These are phyloP conservation scores for Aspergillus homomorphus DNA, from an alignment of 495 filamentous ascomycete genomes.

Conservation along the genomic window DNA sequence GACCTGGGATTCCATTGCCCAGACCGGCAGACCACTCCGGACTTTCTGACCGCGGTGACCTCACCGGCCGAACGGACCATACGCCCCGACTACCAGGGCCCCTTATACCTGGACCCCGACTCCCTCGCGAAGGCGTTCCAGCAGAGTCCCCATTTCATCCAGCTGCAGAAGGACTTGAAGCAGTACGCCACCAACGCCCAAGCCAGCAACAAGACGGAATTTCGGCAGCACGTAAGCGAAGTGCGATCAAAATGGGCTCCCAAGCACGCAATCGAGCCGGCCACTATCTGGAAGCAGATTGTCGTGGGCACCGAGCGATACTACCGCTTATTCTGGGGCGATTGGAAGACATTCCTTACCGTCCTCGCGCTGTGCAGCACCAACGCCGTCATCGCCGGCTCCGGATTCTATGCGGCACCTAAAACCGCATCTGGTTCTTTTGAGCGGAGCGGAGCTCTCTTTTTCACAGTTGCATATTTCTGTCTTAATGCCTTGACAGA, in stretches of 20 bases:
- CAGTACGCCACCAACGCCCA: conserved; percentile 48
- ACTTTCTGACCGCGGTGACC: conserved; percentile 69
- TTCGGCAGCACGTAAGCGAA: not conserved
- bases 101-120: conserved; percentile 22
- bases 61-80: conserved; percentile 58
- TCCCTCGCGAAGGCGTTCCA: conserved; percentile 66
- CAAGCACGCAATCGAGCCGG: not conserved
- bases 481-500: not conserved
- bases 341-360: not conserved
- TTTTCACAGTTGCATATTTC: not conserved
- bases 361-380: not conserved
- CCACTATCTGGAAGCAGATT: not conserved
- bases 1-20: conserved; percentile 62
- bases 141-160: conserved; percentile 53
- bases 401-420: not conserved
- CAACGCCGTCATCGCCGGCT: not conserved
- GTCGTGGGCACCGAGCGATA: not conserved
- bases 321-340: not conserved
- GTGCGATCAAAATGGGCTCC: not conserved
- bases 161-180: conserved; percentile 63
- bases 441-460: not conserved
- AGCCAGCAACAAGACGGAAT: not conserved
- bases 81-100: no score
- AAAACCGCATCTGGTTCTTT: not conserved
- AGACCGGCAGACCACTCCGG: conserved; percentile 62